Evolutionary conservation across 2,329 filamentous ascomycete genomes (phyloP), one percentile per base, ranked within the genome.

Genomic region (Penicillium oxalicum): DNA sequence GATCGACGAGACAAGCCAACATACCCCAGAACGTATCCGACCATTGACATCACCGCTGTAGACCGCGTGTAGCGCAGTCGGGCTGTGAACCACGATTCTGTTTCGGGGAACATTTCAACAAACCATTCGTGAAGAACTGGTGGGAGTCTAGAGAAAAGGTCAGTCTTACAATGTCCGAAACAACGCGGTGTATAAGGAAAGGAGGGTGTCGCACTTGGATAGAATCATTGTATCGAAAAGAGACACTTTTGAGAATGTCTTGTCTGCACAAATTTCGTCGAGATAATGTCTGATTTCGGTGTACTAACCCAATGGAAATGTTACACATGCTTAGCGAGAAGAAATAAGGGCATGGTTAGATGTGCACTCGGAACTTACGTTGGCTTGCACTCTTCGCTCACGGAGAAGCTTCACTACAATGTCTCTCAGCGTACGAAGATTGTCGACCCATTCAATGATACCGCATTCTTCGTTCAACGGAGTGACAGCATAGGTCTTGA

Each of bases 41-140:
- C 89, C 81, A 99, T 98, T n/a, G 90, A 95, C 91, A 98, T 98
- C 57, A 98, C 93, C 9, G 94, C 93, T 61, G 88, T 91, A 1
- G 93, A 95, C 4, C 93, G 83, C 2, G 93, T 94, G 70, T 97
- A 99, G 40, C 84, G 82, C 39, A 97, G 77, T 6, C 93, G 82
- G 8, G 91, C 91, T 2, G 83, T 80, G 68, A 98, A 94, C 93
- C 93, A 99, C 1, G 85, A 79, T 9, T 88, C 88, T 4, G 94
- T 91, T 63, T 95, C 90, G 0, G 93, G 90, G 64, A 96, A 99
- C 59, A 90, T 89, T 59, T 95, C 87, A 18, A 93, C 82, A 68
- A 98, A 99, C 93, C 93, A 99, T 55, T 91, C 81, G 56, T 94
- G 86, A 49, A 99, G 81, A 11, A 95, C 82, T 0, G 91, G 81